Conservation (phyloP, 1,284 basidiomycete species). For the Ganoderma lingzhi region DNA sequence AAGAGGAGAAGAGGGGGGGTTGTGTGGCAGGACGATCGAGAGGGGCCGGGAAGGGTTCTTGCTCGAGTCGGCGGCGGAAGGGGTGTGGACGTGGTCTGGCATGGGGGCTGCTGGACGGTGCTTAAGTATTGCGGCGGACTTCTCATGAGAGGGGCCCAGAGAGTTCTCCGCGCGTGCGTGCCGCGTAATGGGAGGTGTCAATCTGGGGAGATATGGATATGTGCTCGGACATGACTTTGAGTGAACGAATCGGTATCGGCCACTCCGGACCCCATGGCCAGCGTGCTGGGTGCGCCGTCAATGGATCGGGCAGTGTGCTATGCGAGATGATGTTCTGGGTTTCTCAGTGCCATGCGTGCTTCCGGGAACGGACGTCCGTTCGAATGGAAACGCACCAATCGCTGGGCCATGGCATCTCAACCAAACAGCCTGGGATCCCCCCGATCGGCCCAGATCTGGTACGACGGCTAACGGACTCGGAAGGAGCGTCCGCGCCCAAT, state of each 20-base stretch:
- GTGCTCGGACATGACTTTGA: slow-evolving; percentile 34
- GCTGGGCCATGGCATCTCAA: slow-evolving; percentile 21
- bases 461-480: not conserved
- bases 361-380: slow-evolving; percentile 26
- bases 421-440: slow-evolving; percentile 17
- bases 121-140: slow-evolving; percentile 27
- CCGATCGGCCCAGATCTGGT: slow-evolving; percentile 22
- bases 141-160: slow-evolving; percentile 19
- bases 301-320: slow-evolving; percentile 31
- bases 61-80: slow-evolving; percentile 16
- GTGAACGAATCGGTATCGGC: slow-evolving; percentile 32
- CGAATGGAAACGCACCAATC: slow-evolving; percentile 25
- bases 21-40: slow-evolving; percentile 24
- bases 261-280: slow-evolving; percentile 23
- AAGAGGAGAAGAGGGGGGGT: slow-evolving; percentile 19
- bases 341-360: slow-evolving; percentile 31
- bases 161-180: slow-evolving; percentile 25
- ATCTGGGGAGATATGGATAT: slow-evolving; percentile 31
- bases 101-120: slow-evolving; percentile 4
- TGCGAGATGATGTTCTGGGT: slow-evolving; percentile 26
- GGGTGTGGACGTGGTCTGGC: slow-evolving; percentile 18
- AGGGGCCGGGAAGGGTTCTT: slow-evolving; percentile 27
- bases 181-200: slow-evolving; percentile 32
- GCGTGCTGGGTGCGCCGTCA: slow-evolving; percentile 21
- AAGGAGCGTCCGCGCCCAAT: slow-evolving; percentile 15